Evolutionary conservation across 2,329 filamentous ascomycete species (phyloP).

Genomic region (Herpotrichia juniperi): DNA sequence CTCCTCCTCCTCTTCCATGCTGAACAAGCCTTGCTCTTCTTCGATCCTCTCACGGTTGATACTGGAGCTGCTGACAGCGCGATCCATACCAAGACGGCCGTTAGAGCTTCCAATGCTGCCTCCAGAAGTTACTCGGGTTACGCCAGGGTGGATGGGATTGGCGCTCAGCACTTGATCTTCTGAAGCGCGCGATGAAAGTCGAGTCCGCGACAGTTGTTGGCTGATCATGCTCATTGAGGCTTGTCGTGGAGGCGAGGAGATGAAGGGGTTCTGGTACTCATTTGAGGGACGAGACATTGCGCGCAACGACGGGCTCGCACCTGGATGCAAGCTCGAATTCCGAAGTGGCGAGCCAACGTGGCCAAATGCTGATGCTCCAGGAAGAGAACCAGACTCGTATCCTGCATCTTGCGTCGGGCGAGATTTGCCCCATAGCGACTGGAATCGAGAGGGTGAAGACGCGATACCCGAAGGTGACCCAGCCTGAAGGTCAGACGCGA

Average conservation of each 20-base stretch:
- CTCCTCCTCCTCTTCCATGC: slow-evolving; percentile 50
- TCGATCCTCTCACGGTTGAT: slow-evolving; percentile 49
- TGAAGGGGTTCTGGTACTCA: slow-evolving; percentile 56
- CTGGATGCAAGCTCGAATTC: slow-evolving; percentile 61
- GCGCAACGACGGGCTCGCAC: slow-evolving; percentile 57
- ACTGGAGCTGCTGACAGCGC: slow-evolving; percentile 47
- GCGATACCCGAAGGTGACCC: slow-evolving; percentile 58
- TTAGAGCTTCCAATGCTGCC: slow-evolving; percentile 38
- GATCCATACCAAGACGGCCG: slow-evolving; percentile 42
- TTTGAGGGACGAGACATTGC: slow-evolving; percentile 56
- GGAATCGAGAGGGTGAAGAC: slow-evolving; percentile 67
- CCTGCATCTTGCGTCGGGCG: slow-evolving; percentile 57
- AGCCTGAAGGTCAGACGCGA: slow-evolving; percentile 50
- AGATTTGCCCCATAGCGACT: slow-evolving; percentile 61
- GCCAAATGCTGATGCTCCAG: slow-evolving; percentile 57
- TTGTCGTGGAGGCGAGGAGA: slow-evolving; percentile 63
- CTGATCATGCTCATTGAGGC: slow-evolving; percentile 67
- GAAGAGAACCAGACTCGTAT: slow-evolving; percentile 40
- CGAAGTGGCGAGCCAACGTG: slow-evolving; percentile 71
- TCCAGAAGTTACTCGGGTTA: slow-evolving; percentile 49
- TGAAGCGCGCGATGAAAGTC: slow-evolving; percentile 42
- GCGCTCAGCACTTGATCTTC: slow-evolving; percentile 33
- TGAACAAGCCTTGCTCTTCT: slow-evolving; percentile 51
- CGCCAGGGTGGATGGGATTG: slow-evolving; percentile 69
- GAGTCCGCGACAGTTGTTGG: slow-evolving; percentile 59